Evolutionary conservation across 345 rosid genomes (phyloP).

Genomic region (Jatropha curcas): DNA sequence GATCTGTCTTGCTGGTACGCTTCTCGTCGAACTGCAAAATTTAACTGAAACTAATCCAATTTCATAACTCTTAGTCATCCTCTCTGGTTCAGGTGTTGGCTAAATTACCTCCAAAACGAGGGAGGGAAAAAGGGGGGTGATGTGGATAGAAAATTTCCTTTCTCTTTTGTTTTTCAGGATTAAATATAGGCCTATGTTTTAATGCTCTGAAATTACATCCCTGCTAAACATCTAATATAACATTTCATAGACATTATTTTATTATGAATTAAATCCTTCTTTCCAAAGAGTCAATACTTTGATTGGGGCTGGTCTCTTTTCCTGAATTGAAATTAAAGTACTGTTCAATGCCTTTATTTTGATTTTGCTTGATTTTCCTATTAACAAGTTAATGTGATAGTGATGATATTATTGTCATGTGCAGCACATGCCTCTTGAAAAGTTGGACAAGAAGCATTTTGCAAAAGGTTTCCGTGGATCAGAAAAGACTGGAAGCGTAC

Average conservation of each 20-base stretch:
- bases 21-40: too few relatives aligned
- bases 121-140: neutral
- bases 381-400: neutral
- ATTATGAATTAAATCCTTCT: neutral
- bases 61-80: neutral
- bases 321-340: constrained; percentile 1
- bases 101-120: too few relatives aligned
- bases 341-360: neutral
- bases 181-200: neutral
- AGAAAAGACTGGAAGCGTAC: constrained; percentile 54
- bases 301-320: neutral
- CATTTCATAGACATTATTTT: neutral
- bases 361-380: neutral
- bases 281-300: neutral
- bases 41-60: neutral
- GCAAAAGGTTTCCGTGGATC: constrained; percentile 57
- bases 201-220: neutral
- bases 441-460: constrained; percentile 89
- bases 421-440: constrained; percentile 79
- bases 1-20: neutral
- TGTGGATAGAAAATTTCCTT: neutral
- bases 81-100: neutral
- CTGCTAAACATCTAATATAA: neutral
- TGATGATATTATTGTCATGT: constrained; percentile 18
- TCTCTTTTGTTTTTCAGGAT: neutral